A percentile compares a stretch with the other conserved stretches of the same genome.
Conservation (phyloP, 192 early-diverging fungal genomes). For the Coemansia sp. region DNA sequence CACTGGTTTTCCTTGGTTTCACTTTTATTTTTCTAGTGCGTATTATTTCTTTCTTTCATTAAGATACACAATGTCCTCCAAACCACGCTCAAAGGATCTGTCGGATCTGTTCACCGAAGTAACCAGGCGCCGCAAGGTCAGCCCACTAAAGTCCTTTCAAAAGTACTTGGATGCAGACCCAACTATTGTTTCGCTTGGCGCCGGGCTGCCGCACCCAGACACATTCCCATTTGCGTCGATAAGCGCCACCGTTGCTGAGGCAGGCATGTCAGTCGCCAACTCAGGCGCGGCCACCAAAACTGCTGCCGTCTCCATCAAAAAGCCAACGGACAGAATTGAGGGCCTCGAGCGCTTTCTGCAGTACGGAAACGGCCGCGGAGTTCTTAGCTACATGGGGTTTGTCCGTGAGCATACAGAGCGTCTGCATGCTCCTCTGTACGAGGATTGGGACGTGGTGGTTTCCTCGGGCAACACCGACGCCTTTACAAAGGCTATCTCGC, state of each 20-base stretch:
- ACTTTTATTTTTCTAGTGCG: not conserved
- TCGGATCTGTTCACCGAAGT: constrained; percentile 43
- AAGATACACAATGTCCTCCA: constrained; percentile 13
- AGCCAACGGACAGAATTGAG: constrained; percentile 15
- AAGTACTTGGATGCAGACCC: constrained; percentile 53
- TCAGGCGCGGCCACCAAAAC: constrained; percentile 6
- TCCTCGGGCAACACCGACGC: constrained; percentile 66
- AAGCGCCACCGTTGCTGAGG: constrained; percentile 55
- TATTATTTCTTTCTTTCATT: not conserved
- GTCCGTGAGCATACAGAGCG: constrained; percentile 50
- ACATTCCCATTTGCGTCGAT: constrained; percentile 68
- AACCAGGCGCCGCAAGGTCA: constrained; percentile 35
- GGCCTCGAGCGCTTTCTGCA: constrained; percentile 59
- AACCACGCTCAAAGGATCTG: constrained; percentile 40
- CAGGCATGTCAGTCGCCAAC: constrained; percentile 61
- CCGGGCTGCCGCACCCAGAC: constrained; percentile 65
- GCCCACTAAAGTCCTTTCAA: constrained; percentile 46
- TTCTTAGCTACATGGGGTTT: constrained; percentile 50
- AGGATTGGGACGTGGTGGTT: constrained; percentile 66
- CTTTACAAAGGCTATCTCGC: constrained; percentile 57
- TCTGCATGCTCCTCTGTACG: constrained; percentile 57
- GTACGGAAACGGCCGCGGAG: constrained; percentile 63
- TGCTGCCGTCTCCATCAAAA: not conserved
- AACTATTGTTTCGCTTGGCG: constrained; percentile 66
- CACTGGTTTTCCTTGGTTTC: not conserved